Conservation (phyloP, 2,329 filamentous ascomycete species). For the Chalara sp. region DNA sequence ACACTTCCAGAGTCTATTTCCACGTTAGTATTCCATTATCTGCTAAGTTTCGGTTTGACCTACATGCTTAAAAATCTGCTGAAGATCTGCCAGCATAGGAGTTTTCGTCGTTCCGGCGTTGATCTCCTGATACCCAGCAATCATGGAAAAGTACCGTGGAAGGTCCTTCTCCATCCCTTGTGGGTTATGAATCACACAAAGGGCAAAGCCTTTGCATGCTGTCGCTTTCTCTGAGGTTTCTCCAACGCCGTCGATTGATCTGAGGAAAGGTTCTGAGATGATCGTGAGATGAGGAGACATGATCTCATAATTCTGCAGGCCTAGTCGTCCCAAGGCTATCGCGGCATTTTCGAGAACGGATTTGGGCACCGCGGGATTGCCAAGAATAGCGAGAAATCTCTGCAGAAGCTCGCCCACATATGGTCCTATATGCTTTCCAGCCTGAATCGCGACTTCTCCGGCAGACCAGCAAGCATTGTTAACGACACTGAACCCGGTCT, state of each 20-base stretch:
- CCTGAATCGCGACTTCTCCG: constrained; percentile 82
- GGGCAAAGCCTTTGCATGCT: constrained; percentile 84
- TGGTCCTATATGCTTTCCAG: constrained; percentile 66
- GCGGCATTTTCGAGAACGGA: constrained; percentile 91
- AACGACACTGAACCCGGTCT: constrained; percentile 82
- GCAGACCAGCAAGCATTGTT: constrained; percentile 98
- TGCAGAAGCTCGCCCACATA: constrained; percentile 73
- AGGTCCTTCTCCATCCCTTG: constrained; percentile 86
- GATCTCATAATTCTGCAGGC: constrained; percentile 67
- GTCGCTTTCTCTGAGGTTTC: constrained; percentile 92
- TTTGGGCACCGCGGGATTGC: constrained; percentile 76
- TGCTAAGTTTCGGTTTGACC: constrained; percentile 3
- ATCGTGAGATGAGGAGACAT: constrained; percentile 72
- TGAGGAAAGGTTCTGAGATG: constrained; percentile 78
- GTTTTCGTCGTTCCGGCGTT: constrained; percentile 46
- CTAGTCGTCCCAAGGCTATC: constrained; percentile 83
- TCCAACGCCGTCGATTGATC: constrained; percentile 75
- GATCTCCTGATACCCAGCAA: constrained; percentile 64
- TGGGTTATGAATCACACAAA: constrained; percentile 79
- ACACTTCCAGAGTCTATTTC: constrained; percentile 40
- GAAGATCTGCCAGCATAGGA: constrained; percentile 23
- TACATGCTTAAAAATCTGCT: constrained; percentile 25
- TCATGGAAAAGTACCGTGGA: constrained; percentile 73
- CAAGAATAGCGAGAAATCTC: constrained; percentile 74
- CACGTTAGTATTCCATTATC: constrained; percentile 15